Evolutionary conservation across 2,329 filamentous ascomycete species (phyloP).

Genomic region (Pseudodiploospora longispora): DNA sequence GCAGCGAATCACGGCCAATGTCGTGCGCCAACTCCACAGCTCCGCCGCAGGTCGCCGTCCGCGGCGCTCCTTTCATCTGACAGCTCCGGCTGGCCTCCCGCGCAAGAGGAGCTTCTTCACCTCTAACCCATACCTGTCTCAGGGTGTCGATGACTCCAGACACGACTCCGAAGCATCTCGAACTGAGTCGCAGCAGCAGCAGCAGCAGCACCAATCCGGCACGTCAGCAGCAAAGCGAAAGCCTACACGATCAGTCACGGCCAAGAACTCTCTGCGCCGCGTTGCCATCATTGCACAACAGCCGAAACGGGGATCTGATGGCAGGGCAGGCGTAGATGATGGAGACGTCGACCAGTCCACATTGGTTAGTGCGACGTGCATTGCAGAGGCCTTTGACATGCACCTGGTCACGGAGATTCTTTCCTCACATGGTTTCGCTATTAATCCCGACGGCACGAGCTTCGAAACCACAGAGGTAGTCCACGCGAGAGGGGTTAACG

Average conservation of each 20-base stretch:
- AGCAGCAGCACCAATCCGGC: constrained; percentile 2
- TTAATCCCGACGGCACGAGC: constrained; percentile 53
- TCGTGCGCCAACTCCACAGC: constrained; percentile 21
- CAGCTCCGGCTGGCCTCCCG: constrained; percentile 34
- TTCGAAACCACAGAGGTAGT: constrained; percentile 56
- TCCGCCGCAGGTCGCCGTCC: constrained; percentile 18
- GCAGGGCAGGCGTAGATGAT: constrained; percentile 16
- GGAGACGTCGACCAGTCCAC: constrained; percentile 30
- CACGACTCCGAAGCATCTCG: constrained; percentile 10
- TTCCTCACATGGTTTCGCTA: constrained; percentile 49
- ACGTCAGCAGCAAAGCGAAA: constrained; percentile 34
- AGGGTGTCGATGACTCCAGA: constrained; percentile 25
- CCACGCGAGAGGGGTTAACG: constrained; percentile 51
- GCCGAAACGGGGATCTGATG: constrained; percentile 30
- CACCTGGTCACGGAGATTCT: constrained; percentile 49
- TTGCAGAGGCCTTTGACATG: constrained; percentile 59
- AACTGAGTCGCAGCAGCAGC: constrained; percentile 7
- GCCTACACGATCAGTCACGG: constrained; percentile 33
- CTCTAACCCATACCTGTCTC: constrained; percentile 48
- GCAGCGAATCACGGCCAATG: constrained; percentile 25
- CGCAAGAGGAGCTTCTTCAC: constrained; percentile 58
- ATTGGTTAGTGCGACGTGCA: constrained; percentile 50
- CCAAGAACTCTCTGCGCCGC: constrained; percentile 70
- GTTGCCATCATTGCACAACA: constrained; percentile 80
- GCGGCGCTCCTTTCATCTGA: constrained; percentile 38